Evolutionary conservation across 176 grass and related monocot species (phyloP).

Genomic region (Bothriochloa decipiens): DNA sequence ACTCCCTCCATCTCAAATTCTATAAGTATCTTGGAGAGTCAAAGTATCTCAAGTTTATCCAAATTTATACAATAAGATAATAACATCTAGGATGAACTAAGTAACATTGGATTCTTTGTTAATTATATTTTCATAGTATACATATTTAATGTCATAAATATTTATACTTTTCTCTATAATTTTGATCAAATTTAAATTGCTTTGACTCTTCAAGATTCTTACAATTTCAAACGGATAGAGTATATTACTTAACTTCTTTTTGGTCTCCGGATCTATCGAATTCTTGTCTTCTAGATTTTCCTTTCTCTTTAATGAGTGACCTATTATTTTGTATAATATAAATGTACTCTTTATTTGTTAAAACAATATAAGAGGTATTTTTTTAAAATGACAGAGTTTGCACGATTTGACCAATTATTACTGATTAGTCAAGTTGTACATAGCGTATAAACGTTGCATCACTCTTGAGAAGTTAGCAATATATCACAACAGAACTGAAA

Average conservation of each 20-base stretch:
- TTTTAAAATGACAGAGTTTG: background rate
- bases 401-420: background rate
- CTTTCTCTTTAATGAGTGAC: background rate
- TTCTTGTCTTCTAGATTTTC: constrained; percentile 5
- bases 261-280: background rate
- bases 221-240: too few relatives aligned
- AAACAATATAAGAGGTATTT: background rate
- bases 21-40: too few relatives aligned
- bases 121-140: too few relatives aligned
- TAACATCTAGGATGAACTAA: too few relatives aligned
- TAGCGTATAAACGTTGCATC: background rate
- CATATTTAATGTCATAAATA: too few relatives aligned
- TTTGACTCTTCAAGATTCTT: too few relatives aligned
- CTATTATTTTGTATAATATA: background rate
- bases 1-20: too few relatives aligned
- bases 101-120: too few relatives aligned
- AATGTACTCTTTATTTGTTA: background rate
- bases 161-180: too few relatives aligned
- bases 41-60: too few relatives aligned
- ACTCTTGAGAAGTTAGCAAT: background rate
- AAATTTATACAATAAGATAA: too few relatives aligned
- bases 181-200: too few relatives aligned
- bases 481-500: background rate
- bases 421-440: background rate
- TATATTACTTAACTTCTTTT: background rate